Conservation (phyloP, 805 yeast species). For the Teunomyces funiuensis region DNA sequence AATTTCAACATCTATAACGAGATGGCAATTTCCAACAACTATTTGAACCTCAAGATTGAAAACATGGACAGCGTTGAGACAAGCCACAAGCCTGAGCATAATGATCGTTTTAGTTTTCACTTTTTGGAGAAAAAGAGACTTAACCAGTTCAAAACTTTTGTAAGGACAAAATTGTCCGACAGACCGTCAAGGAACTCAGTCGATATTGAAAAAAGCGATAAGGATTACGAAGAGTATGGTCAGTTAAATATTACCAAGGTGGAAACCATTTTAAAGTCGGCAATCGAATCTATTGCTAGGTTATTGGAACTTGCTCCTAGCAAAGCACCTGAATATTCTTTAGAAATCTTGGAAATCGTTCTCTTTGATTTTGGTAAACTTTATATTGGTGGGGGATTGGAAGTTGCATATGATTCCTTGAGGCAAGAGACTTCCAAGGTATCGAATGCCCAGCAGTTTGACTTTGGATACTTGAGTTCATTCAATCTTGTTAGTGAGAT, state of each 20-base stretch:
- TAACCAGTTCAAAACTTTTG: slow-evolving; percentile 54
- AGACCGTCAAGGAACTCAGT: slow-evolving; percentile 36
- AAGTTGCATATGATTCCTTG: slow-evolving; percentile 56
- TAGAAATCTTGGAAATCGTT: slow-evolving; percentile 66
- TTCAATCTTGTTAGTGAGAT: slow-evolving; percentile 59
- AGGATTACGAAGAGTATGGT: slow-evolving; percentile 20
- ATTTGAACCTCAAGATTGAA: slow-evolving; percentile 34
- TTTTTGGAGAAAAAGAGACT: slow-evolving; percentile 45
- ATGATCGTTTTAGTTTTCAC: slow-evolving; percentile 30
- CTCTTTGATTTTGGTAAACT: slow-evolving; percentile 69
- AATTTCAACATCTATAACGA: slow-evolving; percentile 43
- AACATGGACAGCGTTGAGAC: slow-evolving; percentile 31
- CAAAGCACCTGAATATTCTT: slow-evolving; percentile 58
- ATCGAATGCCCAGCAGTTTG: slow-evolving; percentile 26
- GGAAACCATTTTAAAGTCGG: slow-evolving; percentile 63
- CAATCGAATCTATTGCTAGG: slow-evolving; percentile 75
- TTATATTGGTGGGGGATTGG: slow-evolving; percentile 74
- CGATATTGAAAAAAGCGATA: slow-evolving; percentile 9
- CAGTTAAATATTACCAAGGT: slow-evolving; percentile 46
- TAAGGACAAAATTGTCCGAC: slow-evolving; percentile 47
- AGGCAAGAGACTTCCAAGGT: slow-evolving; percentile 35
- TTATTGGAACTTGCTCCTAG: slow-evolving; percentile 69
- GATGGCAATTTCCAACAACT: slow-evolving; percentile 34
- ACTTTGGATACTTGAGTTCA: slow-evolving; percentile 48
- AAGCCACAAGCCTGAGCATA: slow-evolving; percentile 7